These are phyloP conservation scores for Sclerotinia spermophila DNA, from an alignment of 2,329 filamentous ascomycete species.

Conservation along the genomic window DNA sequence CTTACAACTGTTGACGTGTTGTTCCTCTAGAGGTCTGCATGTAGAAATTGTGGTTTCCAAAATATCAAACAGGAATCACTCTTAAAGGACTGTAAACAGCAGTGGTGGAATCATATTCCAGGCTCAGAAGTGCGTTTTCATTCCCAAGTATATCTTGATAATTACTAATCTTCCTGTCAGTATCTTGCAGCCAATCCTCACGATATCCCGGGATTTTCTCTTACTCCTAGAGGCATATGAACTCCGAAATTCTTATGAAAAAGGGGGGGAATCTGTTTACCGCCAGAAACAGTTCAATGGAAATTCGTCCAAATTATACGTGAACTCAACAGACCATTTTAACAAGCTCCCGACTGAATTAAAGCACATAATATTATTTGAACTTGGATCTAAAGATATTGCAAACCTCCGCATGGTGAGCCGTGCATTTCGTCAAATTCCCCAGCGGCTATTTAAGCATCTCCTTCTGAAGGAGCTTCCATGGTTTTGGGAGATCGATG, in stretches of 20 bases:
- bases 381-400: constrained; percentile 7
- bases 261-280: neutral
- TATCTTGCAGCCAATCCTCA: constrained; percentile 21
- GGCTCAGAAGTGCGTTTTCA: constrained; percentile 18
- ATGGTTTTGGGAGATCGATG: constrained; percentile 21
- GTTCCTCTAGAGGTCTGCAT: constrained; percentile 11
- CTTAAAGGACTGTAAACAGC: neutral
- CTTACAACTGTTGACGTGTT: neutral
- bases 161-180: neutral
- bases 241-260: neutral
- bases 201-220: constrained; percentile 19
- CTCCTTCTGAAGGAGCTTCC: constrained; percentile 20
- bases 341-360: constrained; percentile 8
- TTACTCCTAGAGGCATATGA: neutral
- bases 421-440: constrained; percentile 15
- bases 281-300: neutral
- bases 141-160: no score
- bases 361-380: constrained; percentile 9
- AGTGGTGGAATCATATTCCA: constrained; percentile 16
- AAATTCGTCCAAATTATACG: neutral
- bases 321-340: constrained; percentile 16
- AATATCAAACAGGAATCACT: constrained; percentile 16
- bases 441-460: constrained; percentile 12
- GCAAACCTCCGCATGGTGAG: constrained; percentile 10
- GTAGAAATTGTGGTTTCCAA: constrained; percentile 20